Evolutionary conservation across 768 basidiomycete species (phyloP), one percentile per base, ranked within the genome.

Genomic region (Lactarius sp.): DNA sequence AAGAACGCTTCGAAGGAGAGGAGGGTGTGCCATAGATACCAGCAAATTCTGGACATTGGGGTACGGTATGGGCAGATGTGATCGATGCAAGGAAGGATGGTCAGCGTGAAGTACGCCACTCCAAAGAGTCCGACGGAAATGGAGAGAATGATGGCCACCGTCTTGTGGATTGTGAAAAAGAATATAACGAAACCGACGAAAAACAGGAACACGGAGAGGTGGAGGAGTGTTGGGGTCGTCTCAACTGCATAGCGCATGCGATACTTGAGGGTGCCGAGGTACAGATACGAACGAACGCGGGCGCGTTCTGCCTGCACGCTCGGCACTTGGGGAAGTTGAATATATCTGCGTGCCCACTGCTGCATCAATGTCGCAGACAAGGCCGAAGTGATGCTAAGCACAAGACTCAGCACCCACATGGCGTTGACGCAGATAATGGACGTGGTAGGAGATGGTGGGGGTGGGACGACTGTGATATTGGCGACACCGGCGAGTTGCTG

Each of bases 151-250:
- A 61, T 56, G 31, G 68, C 66, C 37, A 70, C 56, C 20, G 52
- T 49, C 8, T n/a, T 22, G 58, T 68, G 56, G 31, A 70, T 68
- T 12, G 77, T 72, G 60, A 69, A 71, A 37, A 82, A 70, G 68
- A 83, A 80, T 16, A 76, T 72, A 34, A 81, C 71, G 33, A 84
- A 73, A 47, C 80, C 78, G 44, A 77, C 75, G 68, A 84, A 76
- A 70, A 83, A 83, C 8, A 82, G 71, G 36, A 80, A 74, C 16
- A 82, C 71, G 4, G 81, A 79, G 10, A 78, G 71, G 65, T 83
- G 82, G 20, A 83, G 75, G 12, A 83, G 75, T 33, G 77, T 71
- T 0, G 80, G 81, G 18, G 81, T 76, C 14, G 72, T 64, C 33
- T 77, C 75, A 6, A 81, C 76, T 18, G 81, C 69, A 1, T 72